Base-by-base conservation (phyloP, 768 basidiomycete genomes). In the Lentinula sp. region DNA sequence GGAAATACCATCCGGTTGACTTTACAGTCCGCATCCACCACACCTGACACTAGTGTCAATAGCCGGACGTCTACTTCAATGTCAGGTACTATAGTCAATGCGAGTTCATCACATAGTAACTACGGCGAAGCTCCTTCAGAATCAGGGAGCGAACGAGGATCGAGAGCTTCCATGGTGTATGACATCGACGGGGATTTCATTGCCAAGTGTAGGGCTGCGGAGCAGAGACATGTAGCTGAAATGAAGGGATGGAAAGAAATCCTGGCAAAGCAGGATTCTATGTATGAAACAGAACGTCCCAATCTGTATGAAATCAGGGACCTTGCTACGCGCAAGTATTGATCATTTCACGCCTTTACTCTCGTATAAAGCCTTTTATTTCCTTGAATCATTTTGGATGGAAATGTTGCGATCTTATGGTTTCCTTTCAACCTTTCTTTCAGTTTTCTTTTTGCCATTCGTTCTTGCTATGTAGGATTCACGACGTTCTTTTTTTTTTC, bases 291-390 rank as follows among this genome's bases (percentile, higher is more conserved):
- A 37, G 86, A 87, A 68, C 84, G 87, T 61, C 81, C 83, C 42
- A 80, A 84, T 67, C 77, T 94, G 39, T 89, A 84, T 72, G 91
- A 93, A 72, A 93, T 94, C 63, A 85, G 91, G 64, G 88, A 87
- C 28, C 82, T 94, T 60, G 91, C 91, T 15, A 92, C 89, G n/a
- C 84, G 90, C 71, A 87, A 85, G 71, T 92, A 93, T 73, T 89
- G 69, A 83, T 65, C 60, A 64, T 59, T 45, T 61, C 60, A 62
- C 56, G 62, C 56, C 58, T 57, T 67, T 58, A 35, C 43, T 31
- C 62, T 57, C 57, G 50, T 63, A 55, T 68, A 69, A 62, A 68
- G 63, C 63, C 56, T 65, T 61, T 67, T 69, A 48, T 48, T 66
- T 66, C 62, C 62, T 65, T 58, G 34, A 23, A 42, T 10, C 37